Evolutionary conservation across 2,329 filamentous ascomycete species (phyloP), one percentile per base, ranked within the genome.

Genomic region (Chalaropsis thielavioides): DNA sequence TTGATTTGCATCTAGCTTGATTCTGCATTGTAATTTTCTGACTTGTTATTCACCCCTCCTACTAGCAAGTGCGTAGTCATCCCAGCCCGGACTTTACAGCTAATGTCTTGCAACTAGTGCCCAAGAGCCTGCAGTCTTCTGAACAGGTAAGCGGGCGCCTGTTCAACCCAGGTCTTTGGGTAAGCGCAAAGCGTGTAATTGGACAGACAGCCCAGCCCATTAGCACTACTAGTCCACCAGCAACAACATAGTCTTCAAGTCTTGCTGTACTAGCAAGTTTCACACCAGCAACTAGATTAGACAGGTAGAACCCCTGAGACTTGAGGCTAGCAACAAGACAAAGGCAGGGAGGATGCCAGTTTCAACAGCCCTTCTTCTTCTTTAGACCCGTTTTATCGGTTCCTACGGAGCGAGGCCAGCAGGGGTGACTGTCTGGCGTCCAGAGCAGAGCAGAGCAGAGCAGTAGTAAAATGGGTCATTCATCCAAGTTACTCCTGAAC

Each of bases 311-410:
- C 54, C 54, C 54, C 54, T 58, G 54, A 58, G 24, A 15, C 54
- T 35, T 35, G 15, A 13, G 54, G 31, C 27, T 58, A 27, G 54
- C 54, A 31, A 58, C 27, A 58, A 38, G 54, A 38, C 54, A 38
- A 58, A 58, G 54, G 8, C 15, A 10, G 17, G 54, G 54, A 19
- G 27, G 31, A 58, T 58, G 15, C 27, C 31, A 38, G 54, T 31
- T 58, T 31, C 46, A 51, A 27, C 22, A 27, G 46, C 46, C 46
- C 27, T 15, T 51, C 46, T 51, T 58, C 51, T n/a, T 38, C 10
- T 27, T 38, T 58, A 27, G 31, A 17, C 31, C 51, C 51, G 51
- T 58, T 58, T 38, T 58, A 58, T 58, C 51, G 51, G 51, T 58
- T 58, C 51, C 51, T 58, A 58, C 51, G 27, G 27, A 56, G 51